These are phyloP conservation scores for Teunomyces cretensis DNA, from an alignment of 805 yeast genomes.

Conservation along the genomic window DNA sequence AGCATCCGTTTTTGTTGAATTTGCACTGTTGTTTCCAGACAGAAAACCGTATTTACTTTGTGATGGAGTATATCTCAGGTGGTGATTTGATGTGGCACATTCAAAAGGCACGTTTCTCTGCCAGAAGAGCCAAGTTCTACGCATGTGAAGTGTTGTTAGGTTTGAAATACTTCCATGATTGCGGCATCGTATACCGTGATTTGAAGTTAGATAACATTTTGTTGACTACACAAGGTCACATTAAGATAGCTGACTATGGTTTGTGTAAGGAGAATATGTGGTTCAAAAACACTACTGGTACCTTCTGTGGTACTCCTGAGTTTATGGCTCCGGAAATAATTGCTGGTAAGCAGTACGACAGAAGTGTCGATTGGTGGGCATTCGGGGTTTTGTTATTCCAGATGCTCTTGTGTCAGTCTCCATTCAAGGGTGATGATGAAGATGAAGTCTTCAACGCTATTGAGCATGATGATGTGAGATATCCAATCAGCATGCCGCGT, in stretches of 20 bases:
- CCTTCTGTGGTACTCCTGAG: conserved; percentile 99
- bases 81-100: conserved; percentile 99
- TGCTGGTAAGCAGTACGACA: conserved; percentile 87
- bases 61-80: conserved; percentile 96
- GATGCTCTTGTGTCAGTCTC: conserved; percentile 94
- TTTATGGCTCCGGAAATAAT: conserved; percentile 98
- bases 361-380: conserved; percentile 99
- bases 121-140: conserved; percentile 91
- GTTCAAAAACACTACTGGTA: conserved; percentile 79
- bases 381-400: conserved; percentile 95
- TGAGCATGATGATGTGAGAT: conserved; percentile 91
- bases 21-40: conserved; percentile 96
- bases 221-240: conserved; percentile 87
- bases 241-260: conserved; percentile 96
- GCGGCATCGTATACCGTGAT: conserved; percentile 95
- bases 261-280: conserved; percentile 93
- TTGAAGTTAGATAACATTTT: conserved; percentile 92
- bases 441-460: conserved; percentile 97
- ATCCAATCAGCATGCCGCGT: conserved; percentile 96
- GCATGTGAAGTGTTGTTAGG: conserved; percentile 96
- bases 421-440: conserved; percentile 95
- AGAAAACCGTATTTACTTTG: conserved; percentile 94
- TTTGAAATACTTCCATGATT: conserved; percentile 88
- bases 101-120: conserved; percentile 85
- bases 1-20: conserved; percentile 90